Base-by-base conservation (phyloP, 2,329 filamentous ascomycete genomes). In the Aspergillus sp. region DNA sequence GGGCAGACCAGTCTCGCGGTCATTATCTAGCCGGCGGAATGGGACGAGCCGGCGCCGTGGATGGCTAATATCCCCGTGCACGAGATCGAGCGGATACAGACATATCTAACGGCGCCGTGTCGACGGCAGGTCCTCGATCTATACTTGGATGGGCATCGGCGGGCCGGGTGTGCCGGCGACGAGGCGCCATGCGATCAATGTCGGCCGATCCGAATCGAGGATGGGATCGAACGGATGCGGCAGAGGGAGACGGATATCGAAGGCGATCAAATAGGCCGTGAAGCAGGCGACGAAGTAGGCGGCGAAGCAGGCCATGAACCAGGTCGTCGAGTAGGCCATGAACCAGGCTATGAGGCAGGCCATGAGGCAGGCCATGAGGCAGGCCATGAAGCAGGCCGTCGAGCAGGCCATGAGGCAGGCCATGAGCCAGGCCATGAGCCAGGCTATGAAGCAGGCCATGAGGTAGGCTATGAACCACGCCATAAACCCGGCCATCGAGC, bases 1-100 rank as follows among this genome's bases (percentile, higher is more conserved):
- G 11, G 46, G 1, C 20, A 53, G 20, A 17, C 40, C 1, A 56
- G 54, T 7, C 10, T 41, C 38, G 50, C 47, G 4, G 43, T 56
- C 7, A 49, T 56, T 9, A 54, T 56, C 17, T 13, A 51, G 14
- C 51, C 43, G 5, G 31, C 7, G 16, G 14, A 29, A 11, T 48
- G 41, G 46, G 45, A 31, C 45, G 32, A 42, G 0, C 47, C 5
- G 7, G 32, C 32, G 32, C 13, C n/a, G n/a, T 36, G 9, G 32
- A 36, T 36, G 32, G 13, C 13, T 1, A 11, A 36, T 5, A 36
- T 13, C 32, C 32, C 32, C 32, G 32, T 16, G 7, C 13, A 6
- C 13, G 32, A 36, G 32, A 5, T 14, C 13, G 32, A 36, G 32
- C n/a, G 32, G 32, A 16, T 36, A 11, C 32, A 36, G 32, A 5